These are phyloP conservation scores for Teunomyces stri DNA, from an alignment of 805 yeast genomes.

Conservation along the genomic window DNA sequence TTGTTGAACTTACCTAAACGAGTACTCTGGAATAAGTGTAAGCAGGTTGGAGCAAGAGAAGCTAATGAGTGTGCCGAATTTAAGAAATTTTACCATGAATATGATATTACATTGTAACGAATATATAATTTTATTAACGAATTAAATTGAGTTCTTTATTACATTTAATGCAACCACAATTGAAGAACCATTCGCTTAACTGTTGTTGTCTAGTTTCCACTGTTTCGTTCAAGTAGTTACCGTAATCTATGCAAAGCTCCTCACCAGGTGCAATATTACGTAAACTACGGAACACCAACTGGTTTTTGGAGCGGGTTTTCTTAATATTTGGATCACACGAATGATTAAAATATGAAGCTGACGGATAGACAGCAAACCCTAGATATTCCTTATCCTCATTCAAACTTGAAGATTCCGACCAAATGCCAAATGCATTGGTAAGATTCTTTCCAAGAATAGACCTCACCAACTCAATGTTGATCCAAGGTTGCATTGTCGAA, in stretches of 20 bases:
- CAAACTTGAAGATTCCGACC: constrained; percentile 43
- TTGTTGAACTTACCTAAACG: constrained; percentile 60
- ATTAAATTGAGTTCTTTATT: constrained; percentile 13
- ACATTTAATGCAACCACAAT: constrained; percentile 53
- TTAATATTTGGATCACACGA: constrained; percentile 57
- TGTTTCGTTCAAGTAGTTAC: constrained; percentile 44
- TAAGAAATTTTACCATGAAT: constrained; percentile 51
- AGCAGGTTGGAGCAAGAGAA: constrained; percentile 63
- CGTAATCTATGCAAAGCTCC: constrained; percentile 61
- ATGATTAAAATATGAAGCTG: constrained; percentile 67
- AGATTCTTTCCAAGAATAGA: constrained; percentile 55
- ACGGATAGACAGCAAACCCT: constrained; percentile 60
- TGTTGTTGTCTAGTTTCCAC: constrained; percentile 40
- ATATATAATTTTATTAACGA: not conserved
- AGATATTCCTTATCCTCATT: constrained; percentile 52
- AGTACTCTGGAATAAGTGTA: constrained; percentile 74
- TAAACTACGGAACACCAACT: constrained; percentile 43
- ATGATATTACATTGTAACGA: constrained; percentile 46
- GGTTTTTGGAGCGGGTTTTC: constrained; percentile 40
- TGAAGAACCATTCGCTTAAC: constrained; percentile 57
- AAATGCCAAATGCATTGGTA: constrained; percentile 69
- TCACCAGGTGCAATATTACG: constrained; percentile 40
- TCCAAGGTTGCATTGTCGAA: constrained; percentile 24
- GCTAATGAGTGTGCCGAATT: constrained; percentile 59
- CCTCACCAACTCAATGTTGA: constrained; percentile 42